Percentiles rank a stretch among this genome's conserved stretches.
Evolutionary conservation across 139 green algal genomes (phyloP).

Genomic region (Gonium pectorale): DNA sequence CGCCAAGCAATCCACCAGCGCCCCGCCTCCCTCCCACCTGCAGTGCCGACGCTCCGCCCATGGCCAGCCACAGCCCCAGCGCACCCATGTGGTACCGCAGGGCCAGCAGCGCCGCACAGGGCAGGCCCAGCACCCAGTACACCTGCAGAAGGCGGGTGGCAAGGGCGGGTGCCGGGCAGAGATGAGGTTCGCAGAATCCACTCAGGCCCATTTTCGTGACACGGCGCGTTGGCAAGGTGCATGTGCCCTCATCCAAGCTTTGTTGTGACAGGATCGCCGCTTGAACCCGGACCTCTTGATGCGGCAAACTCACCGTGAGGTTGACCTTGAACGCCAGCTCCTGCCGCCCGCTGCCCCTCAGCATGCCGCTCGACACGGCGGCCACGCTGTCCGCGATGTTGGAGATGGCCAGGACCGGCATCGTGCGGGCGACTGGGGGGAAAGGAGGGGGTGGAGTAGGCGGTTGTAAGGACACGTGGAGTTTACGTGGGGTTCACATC

Average conservation of each 20-base stretch:
- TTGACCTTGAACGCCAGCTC: slow-evolving; percentile 44
- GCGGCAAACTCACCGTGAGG: slow-evolving; percentile 21
- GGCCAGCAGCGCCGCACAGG: background rate
- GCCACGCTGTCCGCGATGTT: slow-evolving; percentile 32
- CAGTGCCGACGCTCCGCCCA: slow-evolving; percentile 17
- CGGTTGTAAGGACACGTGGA: no score
- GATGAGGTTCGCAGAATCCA: no score
- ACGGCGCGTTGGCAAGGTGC: no score
- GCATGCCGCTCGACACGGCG: slow-evolving; percentile 23
- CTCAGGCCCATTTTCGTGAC: no score
- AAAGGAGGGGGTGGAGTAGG: background rate
- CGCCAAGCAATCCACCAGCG: no score
- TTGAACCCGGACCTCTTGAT: no score
- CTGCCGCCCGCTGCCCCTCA: slow-evolving; percentile 40
- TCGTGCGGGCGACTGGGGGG: slow-evolving; percentile 5
- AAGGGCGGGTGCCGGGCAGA: background rate
- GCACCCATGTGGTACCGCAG: slow-evolving; percentile 4
- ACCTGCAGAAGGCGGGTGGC: background rate
- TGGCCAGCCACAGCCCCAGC: slow-evolving; percentile 37
- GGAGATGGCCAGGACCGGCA: slow-evolving; percentile 35
- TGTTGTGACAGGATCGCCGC: no score
- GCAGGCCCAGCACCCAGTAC: slow-evolving; percentile 40
- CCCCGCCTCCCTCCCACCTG: slow-evolving; percentile 2
- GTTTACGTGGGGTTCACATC: no score
- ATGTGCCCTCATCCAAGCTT: no score